A percentile compares a stretch with the other conserved stretches of the same genome.
Evolutionary conservation across 768 basidiomycete species (phyloP).

Genomic region (Tulasnella sp.): DNA sequence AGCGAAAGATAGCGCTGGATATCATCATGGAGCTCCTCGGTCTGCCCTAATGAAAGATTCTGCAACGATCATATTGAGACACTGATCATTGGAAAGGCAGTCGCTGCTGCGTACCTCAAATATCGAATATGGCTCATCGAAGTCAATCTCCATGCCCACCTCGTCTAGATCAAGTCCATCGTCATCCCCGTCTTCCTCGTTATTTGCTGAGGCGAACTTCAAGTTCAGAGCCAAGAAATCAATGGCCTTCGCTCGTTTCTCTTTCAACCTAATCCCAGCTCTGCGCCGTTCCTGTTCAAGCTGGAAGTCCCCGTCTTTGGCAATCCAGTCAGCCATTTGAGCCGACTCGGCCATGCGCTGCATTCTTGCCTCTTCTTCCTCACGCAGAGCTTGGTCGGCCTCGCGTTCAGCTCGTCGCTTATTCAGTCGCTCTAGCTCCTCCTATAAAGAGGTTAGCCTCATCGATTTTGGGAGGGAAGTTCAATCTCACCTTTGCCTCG

Average conservation of each 20-base stretch:
- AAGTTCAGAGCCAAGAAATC: constrained; percentile 95
- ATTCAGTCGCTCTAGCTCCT: constrained; percentile 88
- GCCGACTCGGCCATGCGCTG: constrained; percentile 84
- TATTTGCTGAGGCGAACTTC: constrained; percentile 61
- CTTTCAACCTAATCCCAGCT: constrained; percentile 88
- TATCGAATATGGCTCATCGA: constrained; percentile 97
- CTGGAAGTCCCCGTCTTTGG: constrained; percentile 95
- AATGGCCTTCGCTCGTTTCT: constrained; percentile 96
- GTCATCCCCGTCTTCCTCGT: constrained; percentile 51
- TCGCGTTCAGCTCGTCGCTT: constrained; percentile 84
- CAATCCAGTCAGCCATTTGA: constrained; percentile 96
- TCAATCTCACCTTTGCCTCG: constrained; percentile 55
- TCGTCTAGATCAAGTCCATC: constrained; percentile 58
- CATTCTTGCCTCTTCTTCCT: constrained; percentile 88
- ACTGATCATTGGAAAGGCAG: not conserved
- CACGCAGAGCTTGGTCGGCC: constrained; percentile 72
- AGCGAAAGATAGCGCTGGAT: constrained; percentile 85
- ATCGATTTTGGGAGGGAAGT: too few relatives aligned
- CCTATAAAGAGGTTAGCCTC: too few relatives aligned
- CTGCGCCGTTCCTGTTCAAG: constrained; percentile 84
- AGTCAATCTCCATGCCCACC: constrained; percentile 88
- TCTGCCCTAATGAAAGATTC: constrained; percentile 80
- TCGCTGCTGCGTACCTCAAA: constrained; percentile 57
- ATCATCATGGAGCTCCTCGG: constrained; percentile 87
- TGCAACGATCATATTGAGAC: constrained; percentile 25